Evolutionary conservation across 1,284 basidiomycete genomes (phyloP).

Genomic region (Ceratorhiza oryzae-sativae): DNA sequence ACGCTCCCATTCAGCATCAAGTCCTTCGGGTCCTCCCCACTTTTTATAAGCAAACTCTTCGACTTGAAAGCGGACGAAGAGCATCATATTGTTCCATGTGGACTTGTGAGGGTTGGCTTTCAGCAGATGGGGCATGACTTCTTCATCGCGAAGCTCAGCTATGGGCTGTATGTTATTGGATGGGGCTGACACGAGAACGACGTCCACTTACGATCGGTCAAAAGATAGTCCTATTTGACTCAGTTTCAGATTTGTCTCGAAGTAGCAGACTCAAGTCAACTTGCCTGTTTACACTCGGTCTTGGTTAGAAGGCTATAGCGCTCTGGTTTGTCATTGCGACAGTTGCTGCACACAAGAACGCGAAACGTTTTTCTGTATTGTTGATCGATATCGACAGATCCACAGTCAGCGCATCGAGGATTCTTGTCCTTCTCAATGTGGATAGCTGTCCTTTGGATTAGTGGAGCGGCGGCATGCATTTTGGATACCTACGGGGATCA

Average conservation of each 20-base stretch:
- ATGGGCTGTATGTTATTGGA: neutral
- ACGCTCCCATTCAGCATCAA: conserved; percentile 88
- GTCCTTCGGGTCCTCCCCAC: conserved; percentile 92
- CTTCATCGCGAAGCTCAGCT: conserved; percentile 93
- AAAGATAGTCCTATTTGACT: conserved; percentile 75
- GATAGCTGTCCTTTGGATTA: conserved; percentile 60
- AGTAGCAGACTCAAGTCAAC: conserved; percentile 41
- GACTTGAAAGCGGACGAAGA: conserved; percentile 93
- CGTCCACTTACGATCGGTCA: conserved; percentile 81
- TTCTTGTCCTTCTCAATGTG: conserved; percentile 72
- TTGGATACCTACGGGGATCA: conserved; percentile 70
- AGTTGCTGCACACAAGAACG: conserved; percentile 85
- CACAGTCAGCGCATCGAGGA: conserved; percentile 84
- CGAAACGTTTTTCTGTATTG: conserved; percentile 81
- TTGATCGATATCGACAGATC: conserved; percentile 84
- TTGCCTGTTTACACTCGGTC: conserved; percentile 96
- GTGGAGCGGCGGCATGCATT: neutral
- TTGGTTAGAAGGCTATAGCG: conserved; percentile 96
- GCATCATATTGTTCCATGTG: conserved; percentile 99
- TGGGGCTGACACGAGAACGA: too few relatives aligned
- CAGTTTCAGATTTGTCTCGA: neutral
- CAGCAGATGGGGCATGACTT: conserved; percentile 90
- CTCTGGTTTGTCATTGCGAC: conserved; percentile 88
- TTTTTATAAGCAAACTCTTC: conserved; percentile 98
- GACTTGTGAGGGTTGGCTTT: conserved; percentile 97